A percentile compares a stretch with the other conserved stretches of the same genome.
Evolutionary conservation across 345 rosid genomes (phyloP).

Genomic region (Adansonia digitata): DNA sequence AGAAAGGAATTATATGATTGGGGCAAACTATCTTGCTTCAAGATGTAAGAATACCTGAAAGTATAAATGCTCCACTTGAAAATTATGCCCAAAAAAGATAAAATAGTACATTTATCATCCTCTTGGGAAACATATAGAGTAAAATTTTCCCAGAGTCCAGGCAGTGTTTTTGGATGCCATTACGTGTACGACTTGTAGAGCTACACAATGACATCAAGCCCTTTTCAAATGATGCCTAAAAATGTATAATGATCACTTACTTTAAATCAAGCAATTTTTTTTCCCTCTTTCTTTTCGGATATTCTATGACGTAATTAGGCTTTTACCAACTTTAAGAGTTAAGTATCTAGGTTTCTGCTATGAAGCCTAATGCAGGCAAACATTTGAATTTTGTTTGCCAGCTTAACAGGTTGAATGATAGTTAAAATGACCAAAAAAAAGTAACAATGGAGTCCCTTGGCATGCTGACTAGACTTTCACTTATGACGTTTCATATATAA

Average conservation of each 20-base stretch:
- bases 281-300: not conserved
- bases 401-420: not conserved
- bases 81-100: not conserved
- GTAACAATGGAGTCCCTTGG: not conserved
- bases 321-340: not conserved
- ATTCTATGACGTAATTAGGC: not conserved
- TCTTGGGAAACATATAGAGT: not conserved
- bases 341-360: not conserved
- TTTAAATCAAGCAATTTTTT: not conserved
- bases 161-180: not conserved
- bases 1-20: conserved; percentile 89
- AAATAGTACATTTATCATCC: not conserved
- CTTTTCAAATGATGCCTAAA: not conserved
- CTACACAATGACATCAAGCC: not conserved
- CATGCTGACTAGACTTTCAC: not conserved
- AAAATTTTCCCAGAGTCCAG: not conserved
- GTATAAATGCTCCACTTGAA: not conserved
- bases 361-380: not conserved
- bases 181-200: not conserved
- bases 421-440: not conserved
- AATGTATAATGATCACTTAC: not conserved
- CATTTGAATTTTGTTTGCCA: not conserved
- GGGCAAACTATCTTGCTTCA: conserved; percentile 85
- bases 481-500: not conserved
- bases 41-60: conserved; percentile 84